These are phyloP conservation scores for Penicillium fuscoglaucum DNA, from an alignment of 2,329 filamentous ascomycete genomes.

Conservation along the genomic window DNA sequence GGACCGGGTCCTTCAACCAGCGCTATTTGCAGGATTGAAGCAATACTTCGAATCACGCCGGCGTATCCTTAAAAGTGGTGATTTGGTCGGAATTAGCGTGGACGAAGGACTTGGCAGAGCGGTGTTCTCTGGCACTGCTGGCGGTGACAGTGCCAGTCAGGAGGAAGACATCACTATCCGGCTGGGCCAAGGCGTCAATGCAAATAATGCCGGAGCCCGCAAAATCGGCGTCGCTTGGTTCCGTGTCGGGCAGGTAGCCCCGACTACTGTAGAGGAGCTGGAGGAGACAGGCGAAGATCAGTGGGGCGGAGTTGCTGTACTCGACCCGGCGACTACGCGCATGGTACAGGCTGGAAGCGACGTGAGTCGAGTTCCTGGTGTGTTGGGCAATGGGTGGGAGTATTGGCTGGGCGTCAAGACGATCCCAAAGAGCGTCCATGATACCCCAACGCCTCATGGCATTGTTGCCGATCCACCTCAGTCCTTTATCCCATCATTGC, in stretches of 20 bases:
- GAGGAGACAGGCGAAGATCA: conserved; percentile 65
- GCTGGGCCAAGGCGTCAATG: conserved; percentile 36
- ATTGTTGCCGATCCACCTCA: conserved; percentile 41
- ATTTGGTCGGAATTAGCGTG: conserved; percentile 84
- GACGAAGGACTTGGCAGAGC: conserved; percentile 81
- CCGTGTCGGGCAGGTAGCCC: conserved; percentile 72
- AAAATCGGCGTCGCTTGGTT: conserved; percentile 79
- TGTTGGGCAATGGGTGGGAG: conserved; percentile 76
- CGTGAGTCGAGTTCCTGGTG: conserved; percentile 75
- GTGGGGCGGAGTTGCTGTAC: conserved; percentile 83
- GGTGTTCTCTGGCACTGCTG: conserved; percentile 67
- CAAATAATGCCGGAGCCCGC: conserved; percentile 42
- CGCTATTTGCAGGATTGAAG: conserved; percentile 82
- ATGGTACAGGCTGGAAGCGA: conserved; percentile 91
- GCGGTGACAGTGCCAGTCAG: conserved; percentile 58
- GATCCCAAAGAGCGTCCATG: conserved; percentile 51
- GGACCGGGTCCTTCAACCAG: conserved; percentile 80
- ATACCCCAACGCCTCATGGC: conserved; percentile 37
- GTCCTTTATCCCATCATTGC: conserved; percentile 58
- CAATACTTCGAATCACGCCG: conserved; percentile 81
- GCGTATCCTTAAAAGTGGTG: conserved; percentile 80
- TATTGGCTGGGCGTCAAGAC: conserved; percentile 82
- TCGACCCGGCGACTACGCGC: conserved; percentile 82
- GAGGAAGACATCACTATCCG: conserved; percentile 67
- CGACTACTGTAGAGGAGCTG: conserved; percentile 49